Percentiles rank a stretch among this genome's conserved stretches.
phyloP scores from a whole-genome alignment of 306 rosid species.

The Hippophae tibetana region DNA sequence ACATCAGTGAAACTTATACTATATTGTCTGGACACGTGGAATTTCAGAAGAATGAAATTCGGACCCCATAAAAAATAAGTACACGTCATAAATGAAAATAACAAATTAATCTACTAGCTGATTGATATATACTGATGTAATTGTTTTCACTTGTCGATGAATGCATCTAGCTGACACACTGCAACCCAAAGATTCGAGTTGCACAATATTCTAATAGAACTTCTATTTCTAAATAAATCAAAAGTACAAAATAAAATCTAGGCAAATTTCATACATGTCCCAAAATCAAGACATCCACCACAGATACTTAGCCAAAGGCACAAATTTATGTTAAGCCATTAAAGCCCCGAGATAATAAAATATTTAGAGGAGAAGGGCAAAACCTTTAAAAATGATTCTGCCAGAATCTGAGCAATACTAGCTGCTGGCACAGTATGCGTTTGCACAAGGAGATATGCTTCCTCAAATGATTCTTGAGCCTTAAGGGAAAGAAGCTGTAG shows the following conservation, averaged over 20 bases:
- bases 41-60: too few relatives aligned
- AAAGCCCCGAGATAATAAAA: neutral
- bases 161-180: neutral
- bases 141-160: neutral
- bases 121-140: neutral
- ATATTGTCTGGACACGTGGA: too few relatives aligned
- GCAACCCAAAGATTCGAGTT: neutral
- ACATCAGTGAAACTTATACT: neutral
- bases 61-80: too few relatives aligned
- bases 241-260: neutral
- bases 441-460: slow-evolving; percentile 75
- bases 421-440: slow-evolving; percentile 86
- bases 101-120: neutral
- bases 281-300: neutral
- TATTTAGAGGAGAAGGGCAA: slow-evolving; percentile 9
- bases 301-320: neutral
- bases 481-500: slow-evolving; percentile 92
- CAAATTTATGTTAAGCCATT: neutral
- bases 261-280: neutral
- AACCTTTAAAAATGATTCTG: slow-evolving; percentile 96
- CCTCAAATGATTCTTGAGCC: slow-evolving; percentile 96
- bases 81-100: neutral
- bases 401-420: slow-evolving; percentile 89
- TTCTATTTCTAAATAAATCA: too few relatives aligned
- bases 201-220: too few relatives aligned